phyloP scores from a whole-genome alignment of 75 land plant genomes.

The Cunninghamia lanceolata region DNA sequence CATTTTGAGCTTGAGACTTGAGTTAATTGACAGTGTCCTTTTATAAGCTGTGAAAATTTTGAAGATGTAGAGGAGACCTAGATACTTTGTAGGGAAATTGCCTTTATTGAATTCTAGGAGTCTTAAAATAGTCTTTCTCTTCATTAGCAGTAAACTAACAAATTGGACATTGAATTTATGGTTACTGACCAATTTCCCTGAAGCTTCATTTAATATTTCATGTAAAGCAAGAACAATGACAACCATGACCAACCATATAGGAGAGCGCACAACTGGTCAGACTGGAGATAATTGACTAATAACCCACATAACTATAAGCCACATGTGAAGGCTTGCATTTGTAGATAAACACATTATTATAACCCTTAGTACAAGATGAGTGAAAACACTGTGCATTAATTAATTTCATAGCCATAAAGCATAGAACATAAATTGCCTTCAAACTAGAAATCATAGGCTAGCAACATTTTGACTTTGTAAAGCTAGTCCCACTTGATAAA shows the following conservation, averaged over 20 bases:
- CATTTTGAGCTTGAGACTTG: no score
- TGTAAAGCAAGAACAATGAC: neutral
- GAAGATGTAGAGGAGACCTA: no score
- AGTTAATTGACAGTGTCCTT: no score
- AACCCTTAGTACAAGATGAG: no score
- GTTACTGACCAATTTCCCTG: no score
- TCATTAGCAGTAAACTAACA: no score
- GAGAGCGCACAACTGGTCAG: neutral
- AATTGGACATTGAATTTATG: no score
- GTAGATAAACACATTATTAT: neutral
- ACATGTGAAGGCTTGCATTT: neutral
- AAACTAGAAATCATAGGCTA: neutral
- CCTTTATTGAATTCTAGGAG: no score
- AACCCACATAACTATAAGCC: neutral
- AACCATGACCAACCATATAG: neutral
- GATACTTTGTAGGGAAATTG: no score
- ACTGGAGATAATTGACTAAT: neutral
- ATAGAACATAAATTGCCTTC: neutral
- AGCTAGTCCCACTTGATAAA: neutral
- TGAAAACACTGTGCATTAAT: neutral
- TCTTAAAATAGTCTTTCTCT: no score
- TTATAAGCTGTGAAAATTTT: no score
- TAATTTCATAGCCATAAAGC: neutral
- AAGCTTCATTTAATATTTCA: neutral
- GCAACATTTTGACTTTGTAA: neutral